A percentile compares a stretch with the other conserved stretches of the same genome.
phyloP scores from a whole-genome alignment of 1,284 basidiomycete species.

The Irpex sp. region DNA sequence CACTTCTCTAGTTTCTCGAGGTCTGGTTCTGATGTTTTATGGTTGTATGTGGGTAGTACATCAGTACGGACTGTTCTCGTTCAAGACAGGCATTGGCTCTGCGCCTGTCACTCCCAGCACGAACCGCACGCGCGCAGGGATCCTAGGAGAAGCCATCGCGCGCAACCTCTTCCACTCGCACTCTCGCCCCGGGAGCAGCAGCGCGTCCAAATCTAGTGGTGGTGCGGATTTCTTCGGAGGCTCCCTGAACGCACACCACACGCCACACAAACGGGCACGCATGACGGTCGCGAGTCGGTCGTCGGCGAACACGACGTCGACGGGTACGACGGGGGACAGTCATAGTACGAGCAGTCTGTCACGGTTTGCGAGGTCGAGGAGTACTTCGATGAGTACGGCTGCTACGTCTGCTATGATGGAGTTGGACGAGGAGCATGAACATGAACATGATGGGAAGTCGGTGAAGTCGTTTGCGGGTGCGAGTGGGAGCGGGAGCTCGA shows the following conservation, averaged over 20 bases:
- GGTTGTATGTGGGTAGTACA: too few species aligned
- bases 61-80: slow-evolving; percentile 83
- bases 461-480: slow-evolving; percentile 26
- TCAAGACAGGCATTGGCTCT: slow-evolving; percentile 72
- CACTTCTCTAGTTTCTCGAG: too few species aligned
- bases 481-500: slow-evolving; percentile 35
- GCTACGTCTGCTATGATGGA: slow-evolving; percentile 37
- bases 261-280: slow-evolving; percentile 48
- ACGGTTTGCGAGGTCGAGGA: slow-evolving; percentile 57
- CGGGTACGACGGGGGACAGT: slow-evolving; percentile 46
- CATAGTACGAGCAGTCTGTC: slow-evolving; percentile 44
- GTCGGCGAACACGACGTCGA: slow-evolving; percentile 65
- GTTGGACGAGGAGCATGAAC: slow-evolving; percentile 64
- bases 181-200: slow-evolving; percentile 31
- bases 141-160: slow-evolving; percentile 84
- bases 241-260: slow-evolving; percentile 48
- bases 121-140: slow-evolving; percentile 69
- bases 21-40: too few species aligned
- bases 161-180: slow-evolving; percentile 69
- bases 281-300: slow-evolving; percentile 60
- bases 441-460: slow-evolving; percentile 41
- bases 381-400: slow-evolving; percentile 63
- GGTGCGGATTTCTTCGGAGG: slow-evolving; percentile 60
- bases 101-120: slow-evolving; percentile 75
- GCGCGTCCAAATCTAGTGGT: slow-evolving; percentile 41